These are phyloP conservation scores for Saccharomycopsis vini DNA, from an alignment of 805 yeast genomes.

Conservation along the genomic window DNA sequence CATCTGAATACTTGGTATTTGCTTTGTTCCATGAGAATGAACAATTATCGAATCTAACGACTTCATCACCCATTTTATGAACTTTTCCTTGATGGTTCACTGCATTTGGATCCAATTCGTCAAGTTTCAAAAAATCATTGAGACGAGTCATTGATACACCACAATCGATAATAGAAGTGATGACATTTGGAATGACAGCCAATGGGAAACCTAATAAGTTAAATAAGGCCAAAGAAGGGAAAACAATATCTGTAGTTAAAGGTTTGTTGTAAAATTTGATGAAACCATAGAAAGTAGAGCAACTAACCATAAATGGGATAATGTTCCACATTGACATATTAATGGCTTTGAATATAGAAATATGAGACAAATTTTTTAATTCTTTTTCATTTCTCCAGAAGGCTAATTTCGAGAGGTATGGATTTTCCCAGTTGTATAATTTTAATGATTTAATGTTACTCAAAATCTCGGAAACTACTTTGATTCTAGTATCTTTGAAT, in stretches of 20 bases:
- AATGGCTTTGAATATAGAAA: constrained; percentile 65
- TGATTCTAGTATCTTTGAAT: constrained; percentile 84
- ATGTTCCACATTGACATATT: constrained; percentile 71
- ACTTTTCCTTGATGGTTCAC: constrained; percentile 43
- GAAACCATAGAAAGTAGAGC: constrained; percentile 81
- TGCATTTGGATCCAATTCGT: constrained; percentile 79
- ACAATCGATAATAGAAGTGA: constrained; percentile 80
- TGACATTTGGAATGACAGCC: constrained; percentile 84
- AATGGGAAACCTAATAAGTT: constrained; percentile 86
- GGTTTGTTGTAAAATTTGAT: constrained; percentile 53
- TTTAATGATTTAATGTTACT: constrained; percentile 89
- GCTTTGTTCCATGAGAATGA: constrained; percentile 73
- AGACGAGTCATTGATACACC: constrained; percentile 76
- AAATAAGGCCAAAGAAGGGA: constrained; percentile 83
- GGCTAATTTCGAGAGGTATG: constrained; percentile 65
- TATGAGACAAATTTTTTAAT: constrained; percentile 60
- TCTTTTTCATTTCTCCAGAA: constrained; percentile 85
- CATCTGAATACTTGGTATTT: constrained; percentile 46
- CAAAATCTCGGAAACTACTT: constrained; percentile 78
- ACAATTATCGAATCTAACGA: constrained; percentile 53
- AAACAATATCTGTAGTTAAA: constrained; percentile 81
- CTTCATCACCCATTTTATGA: constrained; percentile 51
- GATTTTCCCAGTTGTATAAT: constrained; percentile 91
- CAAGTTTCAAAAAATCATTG: constrained; percentile 57
- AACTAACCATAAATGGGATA: constrained; percentile 84